Percentiles rank a stretch among this genome's conserved stretches.
These are phyloP conservation scores for Cercospora janseana DNA, from an alignment of 2,329 filamentous ascomycete genomes.

Conservation along the genomic window DNA sequence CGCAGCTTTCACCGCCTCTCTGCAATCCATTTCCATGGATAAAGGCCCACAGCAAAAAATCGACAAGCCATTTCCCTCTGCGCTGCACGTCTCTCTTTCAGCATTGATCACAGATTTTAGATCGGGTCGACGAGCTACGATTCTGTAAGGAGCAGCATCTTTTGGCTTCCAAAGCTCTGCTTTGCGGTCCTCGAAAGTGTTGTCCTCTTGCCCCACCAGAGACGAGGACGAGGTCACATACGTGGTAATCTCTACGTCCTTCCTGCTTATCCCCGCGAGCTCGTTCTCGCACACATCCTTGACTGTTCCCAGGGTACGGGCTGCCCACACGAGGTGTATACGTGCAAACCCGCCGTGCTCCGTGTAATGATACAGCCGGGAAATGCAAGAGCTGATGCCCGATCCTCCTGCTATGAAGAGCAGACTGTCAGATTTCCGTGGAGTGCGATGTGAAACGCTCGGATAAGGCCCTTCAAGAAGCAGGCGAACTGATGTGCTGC, in stretches of 20 bases:
- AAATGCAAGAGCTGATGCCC: conserved; percentile 14
- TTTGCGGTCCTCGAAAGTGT: neutral
- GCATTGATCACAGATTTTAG: conserved; percentile 1
- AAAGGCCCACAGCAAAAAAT: conserved; percentile 19
- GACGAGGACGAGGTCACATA: neutral
- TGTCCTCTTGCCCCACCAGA: neutral
- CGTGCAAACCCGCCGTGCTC: neutral
- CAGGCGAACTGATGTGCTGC: conserved; percentile 1
- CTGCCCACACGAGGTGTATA: conserved; percentile 14
- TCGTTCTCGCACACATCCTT: conserved; percentile 13
- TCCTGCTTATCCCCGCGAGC: neutral
- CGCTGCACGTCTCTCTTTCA: neutral
- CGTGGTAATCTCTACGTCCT: neutral
- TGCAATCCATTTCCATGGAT: conserved; percentile 1
- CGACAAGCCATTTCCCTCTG: neutral
- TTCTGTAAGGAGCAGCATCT: neutral
- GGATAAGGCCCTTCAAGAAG: conserved; percentile 18
- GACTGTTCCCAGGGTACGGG: neutral
- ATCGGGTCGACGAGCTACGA: conserved; percentile 10
- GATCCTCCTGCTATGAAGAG: conserved; percentile 13
- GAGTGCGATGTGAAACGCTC: no score
- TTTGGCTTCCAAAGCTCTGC: neutral
- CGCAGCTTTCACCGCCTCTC: neutral
- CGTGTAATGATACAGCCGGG: conserved; percentile 3
- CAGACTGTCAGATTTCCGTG: no score